These are phyloP conservation scores for Scedosporium boydii DNA, from an alignment of 2,329 filamentous ascomycete species.

Conservation along the genomic window DNA sequence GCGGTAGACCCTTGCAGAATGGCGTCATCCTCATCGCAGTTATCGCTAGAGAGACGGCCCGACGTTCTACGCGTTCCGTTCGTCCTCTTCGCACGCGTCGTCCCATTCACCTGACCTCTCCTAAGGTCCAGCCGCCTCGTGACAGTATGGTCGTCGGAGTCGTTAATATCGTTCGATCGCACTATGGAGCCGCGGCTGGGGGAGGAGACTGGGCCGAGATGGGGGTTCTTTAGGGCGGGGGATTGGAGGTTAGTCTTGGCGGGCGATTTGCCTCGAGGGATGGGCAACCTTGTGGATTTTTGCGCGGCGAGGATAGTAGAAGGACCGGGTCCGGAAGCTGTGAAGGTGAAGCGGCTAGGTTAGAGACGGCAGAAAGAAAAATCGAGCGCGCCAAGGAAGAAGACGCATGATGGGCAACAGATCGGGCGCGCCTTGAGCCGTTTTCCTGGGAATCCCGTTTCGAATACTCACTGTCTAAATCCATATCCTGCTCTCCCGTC, in stretches of 20 bases:
- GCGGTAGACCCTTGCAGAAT: constrained; percentile 12
- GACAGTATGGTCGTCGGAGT: constrained; percentile 28
- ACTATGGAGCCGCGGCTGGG: constrained; percentile 31
- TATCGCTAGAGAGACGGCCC: constrained; percentile 10
- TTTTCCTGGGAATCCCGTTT: neutral
- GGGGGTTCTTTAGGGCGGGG: constrained; percentile 53
- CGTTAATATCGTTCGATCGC: constrained; percentile 15
- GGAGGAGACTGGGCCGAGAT: constrained; percentile 43
- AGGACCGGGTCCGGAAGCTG: constrained; percentile 45
- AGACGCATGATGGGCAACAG: neutral
- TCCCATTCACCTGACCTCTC: constrained; percentile 16
- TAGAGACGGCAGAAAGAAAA: neutral
- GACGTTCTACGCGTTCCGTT: constrained; percentile 17
- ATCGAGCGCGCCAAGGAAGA: neutral
- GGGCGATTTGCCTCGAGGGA: constrained; percentile 46
- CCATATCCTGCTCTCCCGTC: constrained; percentile 39
- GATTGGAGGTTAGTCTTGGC: constrained; percentile 52
- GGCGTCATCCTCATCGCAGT: constrained; percentile 17
- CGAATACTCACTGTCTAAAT: constrained; percentile 24
- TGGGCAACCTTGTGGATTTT: constrained; percentile 37
- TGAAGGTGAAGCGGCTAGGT: constrained; percentile 14
- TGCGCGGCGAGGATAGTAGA: constrained; percentile 41
- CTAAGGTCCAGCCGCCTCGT: constrained; percentile 47
- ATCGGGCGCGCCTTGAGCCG: too few species aligned
- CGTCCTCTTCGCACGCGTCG: constrained; percentile 20